Evolutionary conservation across 2,329 filamentous ascomycete genomes (phyloP), one percentile per base, ranked within the genome.

Genomic region (Colletotrichum graminicola): DNA sequence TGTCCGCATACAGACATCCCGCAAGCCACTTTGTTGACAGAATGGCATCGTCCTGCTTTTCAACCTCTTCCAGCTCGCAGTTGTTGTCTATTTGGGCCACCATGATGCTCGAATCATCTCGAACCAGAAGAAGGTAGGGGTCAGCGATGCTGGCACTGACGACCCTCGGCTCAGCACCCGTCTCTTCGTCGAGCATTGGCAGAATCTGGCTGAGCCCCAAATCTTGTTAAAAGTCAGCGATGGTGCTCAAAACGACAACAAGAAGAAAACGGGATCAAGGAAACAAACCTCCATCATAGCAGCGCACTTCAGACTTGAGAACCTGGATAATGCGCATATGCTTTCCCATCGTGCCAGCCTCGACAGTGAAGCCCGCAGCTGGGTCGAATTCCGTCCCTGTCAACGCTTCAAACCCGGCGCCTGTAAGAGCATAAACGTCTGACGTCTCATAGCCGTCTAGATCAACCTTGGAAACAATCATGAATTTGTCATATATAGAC

Each of bases 161-260:
- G 52, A 96, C 92, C 64, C 91, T 88, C 5, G 94, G 91, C 76
- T 97, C 94, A 26, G 89, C 91, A 16, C 93, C 94, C 0, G 92
- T 95, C 74, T 96, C 93, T 76, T 97, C 96, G 76, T 98, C 96
- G 73, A 94, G 89, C 88, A 98, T 94, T 0, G 95, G 94, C 61
- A 98, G 88, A 66, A 99, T 98, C 77, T 98, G 95, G 56, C 92
- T 91, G 64, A 99, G 87, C 14, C 92, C 93, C 71, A 99, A 88
- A 80, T 97, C 94, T 94, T 77, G 1, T 3, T 39, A 10, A 54
- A 41, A 18, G n/a, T 55, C 65, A 75, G 72, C 67, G 12, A 47
- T 18, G 41, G 3, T 11, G 11, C 5, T 45, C 21, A 2, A 34
- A 23, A 18, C 7, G 0, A 29, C 54, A 49, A 16, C 23, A 18